Percentiles rank a stretch among this genome's conserved stretches.
These are phyloP conservation scores for Polychaeton citri DNA, from an alignment of 2,329 filamentous ascomycete species.

Conservation along the genomic window DNA sequence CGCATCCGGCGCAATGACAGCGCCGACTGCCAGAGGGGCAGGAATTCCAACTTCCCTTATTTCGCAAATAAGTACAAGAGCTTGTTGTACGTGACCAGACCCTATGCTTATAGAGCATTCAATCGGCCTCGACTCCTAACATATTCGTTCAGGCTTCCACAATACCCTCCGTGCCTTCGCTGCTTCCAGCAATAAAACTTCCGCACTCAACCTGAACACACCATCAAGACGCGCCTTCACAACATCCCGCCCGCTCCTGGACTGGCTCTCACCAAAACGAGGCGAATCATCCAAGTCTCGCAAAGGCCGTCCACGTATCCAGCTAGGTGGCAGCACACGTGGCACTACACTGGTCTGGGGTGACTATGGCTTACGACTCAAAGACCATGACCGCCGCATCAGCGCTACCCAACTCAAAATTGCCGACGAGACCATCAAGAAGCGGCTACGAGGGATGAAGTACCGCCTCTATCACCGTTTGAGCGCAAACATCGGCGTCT, in stretches of 20 bases:
- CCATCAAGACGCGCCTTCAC: conserved; percentile 52
- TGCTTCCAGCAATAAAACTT: conserved; percentile 8
- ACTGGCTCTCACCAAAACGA: conserved; percentile 72
- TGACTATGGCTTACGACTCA: conserved; percentile 88
- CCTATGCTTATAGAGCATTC: too few relatives aligned
- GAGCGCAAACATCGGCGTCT: conserved; percentile 86
- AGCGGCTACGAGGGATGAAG: conserved; percentile 74
- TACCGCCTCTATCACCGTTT: conserved; percentile 88
- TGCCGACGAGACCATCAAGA: conserved; percentile 87
- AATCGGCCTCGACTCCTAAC: too few relatives aligned
- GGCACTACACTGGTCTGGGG: conserved; percentile 95
- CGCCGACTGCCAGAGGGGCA: background rate
- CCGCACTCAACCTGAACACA: background rate
- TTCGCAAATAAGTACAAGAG: conserved; percentile 14
- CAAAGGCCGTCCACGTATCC: conserved; percentile 76
- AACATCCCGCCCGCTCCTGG: conserved; percentile 46
- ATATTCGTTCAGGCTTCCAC: conserved; percentile 1
- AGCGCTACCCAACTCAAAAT: conserved; percentile 75
- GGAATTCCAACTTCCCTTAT: conserved; percentile 8
- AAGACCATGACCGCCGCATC: conserved; percentile 83
- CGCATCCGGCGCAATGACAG: background rate
- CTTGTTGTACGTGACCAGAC: conserved; percentile 17
- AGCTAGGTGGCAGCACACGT: conserved; percentile 79
- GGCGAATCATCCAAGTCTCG: conserved; percentile 75
- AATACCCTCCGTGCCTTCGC: conserved; percentile 14